A percentile compares a stretch with the other conserved stretches of the same genome.
Evolutionary conservation across 2,329 filamentous ascomycete genomes (phyloP).

Genomic region (Cercospora sp.): DNA sequence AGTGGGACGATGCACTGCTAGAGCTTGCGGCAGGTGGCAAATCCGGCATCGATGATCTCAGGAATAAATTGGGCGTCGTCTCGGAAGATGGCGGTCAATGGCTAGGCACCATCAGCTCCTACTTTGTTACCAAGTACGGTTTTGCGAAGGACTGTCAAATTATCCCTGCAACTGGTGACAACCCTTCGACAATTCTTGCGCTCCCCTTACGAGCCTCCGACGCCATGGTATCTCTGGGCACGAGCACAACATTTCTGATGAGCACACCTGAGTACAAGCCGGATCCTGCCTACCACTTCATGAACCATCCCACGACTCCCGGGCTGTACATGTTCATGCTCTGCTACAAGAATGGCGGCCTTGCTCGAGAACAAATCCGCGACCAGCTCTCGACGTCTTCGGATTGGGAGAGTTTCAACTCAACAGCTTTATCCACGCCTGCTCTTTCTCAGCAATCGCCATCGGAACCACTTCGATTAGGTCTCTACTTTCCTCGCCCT

Average conservation of each 20-base stretch:
- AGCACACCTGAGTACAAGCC: slow-evolving; percentile 88
- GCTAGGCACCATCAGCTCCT: slow-evolving; percentile 72
- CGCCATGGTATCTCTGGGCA: slow-evolving; percentile 92
- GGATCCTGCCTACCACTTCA: slow-evolving; percentile 91
- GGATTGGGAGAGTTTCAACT: slow-evolving; percentile 80
- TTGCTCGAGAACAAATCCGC: slow-evolving; percentile 86
- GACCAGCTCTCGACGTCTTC: slow-evolving; percentile 68
- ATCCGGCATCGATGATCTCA: slow-evolving; percentile 64
- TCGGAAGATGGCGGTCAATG: slow-evolving; percentile 76
- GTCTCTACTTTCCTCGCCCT: slow-evolving; percentile 90
- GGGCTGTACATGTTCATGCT: slow-evolving; percentile 99
- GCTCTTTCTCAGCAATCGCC: slow-evolving; percentile 64
- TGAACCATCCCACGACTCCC: slow-evolving; percentile 90
- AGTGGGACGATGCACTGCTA: slow-evolving; percentile 75
- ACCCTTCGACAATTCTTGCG: slow-evolving; percentile 90
- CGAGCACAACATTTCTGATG: slow-evolving; percentile 97
- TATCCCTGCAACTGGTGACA: slow-evolving; percentile 90
- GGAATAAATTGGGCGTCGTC: slow-evolving; percentile 76
- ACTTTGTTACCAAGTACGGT: slow-evolving; percentile 77
- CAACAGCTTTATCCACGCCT: slow-evolving; percentile 65
- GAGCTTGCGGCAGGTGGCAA: slow-evolving; percentile 67
- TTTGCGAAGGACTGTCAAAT: slow-evolving; percentile 75
- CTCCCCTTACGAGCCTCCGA: slow-evolving; percentile 84
- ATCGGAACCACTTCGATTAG: slow-evolving; percentile 68
- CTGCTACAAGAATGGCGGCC: slow-evolving; percentile 97